Evolutionary conservation across 768 basidiomycete species (phyloP).

Genomic region (Hysterangium stoloniferum): DNA sequence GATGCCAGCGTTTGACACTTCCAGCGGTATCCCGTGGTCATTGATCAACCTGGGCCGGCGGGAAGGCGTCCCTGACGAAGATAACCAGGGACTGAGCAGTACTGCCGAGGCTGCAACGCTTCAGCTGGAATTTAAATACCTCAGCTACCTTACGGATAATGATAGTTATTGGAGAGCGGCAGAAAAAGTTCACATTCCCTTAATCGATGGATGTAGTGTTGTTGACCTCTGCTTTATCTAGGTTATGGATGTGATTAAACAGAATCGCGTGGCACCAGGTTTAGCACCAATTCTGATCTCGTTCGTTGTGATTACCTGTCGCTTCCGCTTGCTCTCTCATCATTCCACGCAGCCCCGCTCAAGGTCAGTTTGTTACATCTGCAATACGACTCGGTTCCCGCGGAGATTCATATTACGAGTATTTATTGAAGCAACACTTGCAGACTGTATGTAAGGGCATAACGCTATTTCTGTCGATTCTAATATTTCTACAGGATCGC

Average conservation of each 20-base stretch:
- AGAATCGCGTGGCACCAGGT: constrained; percentile 55
- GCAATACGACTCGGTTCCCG: constrained; percentile 86
- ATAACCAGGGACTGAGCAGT: constrained; percentile 56
- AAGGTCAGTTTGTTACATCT: constrained; percentile 50
- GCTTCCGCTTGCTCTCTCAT: not conserved
- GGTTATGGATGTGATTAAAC: constrained; percentile 67
- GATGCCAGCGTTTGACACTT: constrained; percentile 73
- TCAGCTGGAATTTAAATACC: constrained; percentile 86
- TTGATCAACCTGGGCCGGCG: constrained; percentile 62
- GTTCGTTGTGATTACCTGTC: constrained; percentile 33
- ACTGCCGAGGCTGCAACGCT: constrained; percentile 85
- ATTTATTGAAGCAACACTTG: constrained; percentile 75
- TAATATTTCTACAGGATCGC: constrained; percentile 43
- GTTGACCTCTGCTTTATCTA: constrained; percentile 16
- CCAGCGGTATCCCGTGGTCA: constrained; percentile 74
- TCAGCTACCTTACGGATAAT: constrained; percentile 72
- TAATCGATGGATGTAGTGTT: not conserved
- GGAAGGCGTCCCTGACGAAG: constrained; percentile 50
- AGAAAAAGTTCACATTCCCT: constrained; percentile 44
- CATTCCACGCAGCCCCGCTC: constrained; percentile 33
- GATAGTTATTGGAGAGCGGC: constrained; percentile 74
- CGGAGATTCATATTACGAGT: constrained; percentile 93
- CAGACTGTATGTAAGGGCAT: constrained; percentile 51
- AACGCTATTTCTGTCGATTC: not conserved
- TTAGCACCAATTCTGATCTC: constrained; percentile 80